Base-by-base conservation (phyloP, 345 rosid genomes). In the Melaleuca alternifolia region DNA sequence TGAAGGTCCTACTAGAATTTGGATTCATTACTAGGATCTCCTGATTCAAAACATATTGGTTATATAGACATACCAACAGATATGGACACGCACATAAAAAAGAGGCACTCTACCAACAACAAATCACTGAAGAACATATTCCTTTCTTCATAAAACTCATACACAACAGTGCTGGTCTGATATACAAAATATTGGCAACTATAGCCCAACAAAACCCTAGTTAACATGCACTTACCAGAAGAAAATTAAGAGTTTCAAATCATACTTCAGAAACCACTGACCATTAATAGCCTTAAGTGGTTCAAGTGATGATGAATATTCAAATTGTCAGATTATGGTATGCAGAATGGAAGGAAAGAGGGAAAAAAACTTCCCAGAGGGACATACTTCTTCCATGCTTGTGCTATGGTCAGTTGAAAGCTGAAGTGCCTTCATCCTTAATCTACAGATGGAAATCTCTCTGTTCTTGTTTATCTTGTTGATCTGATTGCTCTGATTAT, bases 331-430 rank as follows among this genome's bases (percentile, higher is more conserved):
- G 37, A 52, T 52, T 48, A 82, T 50, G 50, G 84, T 24, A 82
- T 50, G 84, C 84, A 51, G 48, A 82, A 82, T 82, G 46, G 54
- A 51, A 54, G 57, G 61, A 83, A 51, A 30, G 51, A 76, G 8
- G n/a, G 30, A 48, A 26, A 82, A 56, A 81, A 37, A 71, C 48
- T 37, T 71, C 81, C 48, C 37, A 71, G 81, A 71, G 14, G 81
- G 81, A 37, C 62, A 86, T 54, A 96, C 99, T 97, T 96, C 95
- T 89, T 95, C 97, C 51, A 92, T 92, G 89, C 93, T 93, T 51
- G 98, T 97, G 94, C 98, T 91, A 91, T 97, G 99, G 89, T 97
- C 99, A 88, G 94, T 95, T 62, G 99, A 95, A 88, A 97, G 98
- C 87, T 97, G 99, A 86, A 93, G 92, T n/a, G 99, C 99, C 87